A percentile compares a stretch with the other conserved stretches of the same genome.
Evolutionary conservation across 2,329 filamentous ascomycete genomes (phyloP).

Genomic region (Phialemoniopsis sp.): DNA sequence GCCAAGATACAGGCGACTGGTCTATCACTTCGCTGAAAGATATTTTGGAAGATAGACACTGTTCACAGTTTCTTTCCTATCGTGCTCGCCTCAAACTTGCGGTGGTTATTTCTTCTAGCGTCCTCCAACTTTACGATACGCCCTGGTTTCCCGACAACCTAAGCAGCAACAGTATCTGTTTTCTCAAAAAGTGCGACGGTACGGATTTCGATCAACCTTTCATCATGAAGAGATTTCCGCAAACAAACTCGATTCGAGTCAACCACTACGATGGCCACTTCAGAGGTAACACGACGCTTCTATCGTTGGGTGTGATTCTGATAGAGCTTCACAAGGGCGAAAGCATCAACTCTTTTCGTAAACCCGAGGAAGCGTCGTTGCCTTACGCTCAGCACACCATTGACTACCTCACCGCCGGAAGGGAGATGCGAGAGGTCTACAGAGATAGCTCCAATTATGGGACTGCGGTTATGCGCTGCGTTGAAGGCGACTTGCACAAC

Average conservation of each 20-base stretch:
- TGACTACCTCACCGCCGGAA: constrained; percentile 1
- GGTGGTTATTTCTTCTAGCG: constrained; percentile 10
- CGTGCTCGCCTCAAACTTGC: constrained; percentile 11
- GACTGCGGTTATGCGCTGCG: constrained; percentile 11
- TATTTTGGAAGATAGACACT: constrained; percentile 2
- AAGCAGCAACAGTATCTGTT: constrained; percentile 9
- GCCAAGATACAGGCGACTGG: background rate
- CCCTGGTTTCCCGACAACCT: constrained; percentile 12
- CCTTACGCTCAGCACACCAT: background rate
- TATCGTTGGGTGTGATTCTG: constrained; percentile 12
- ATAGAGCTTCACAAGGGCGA: constrained; percentile 12
- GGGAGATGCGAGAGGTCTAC: background rate
- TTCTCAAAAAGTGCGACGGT: constrained; percentile 6
- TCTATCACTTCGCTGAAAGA: constrained; percentile 7
- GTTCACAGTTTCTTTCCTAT: background rate
- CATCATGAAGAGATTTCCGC: constrained; percentile 1
- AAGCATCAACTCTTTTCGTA: constrained; percentile 2
- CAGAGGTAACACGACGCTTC: constrained; percentile 4
- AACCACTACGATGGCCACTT: background rate
- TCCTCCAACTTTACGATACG: constrained; percentile 16
- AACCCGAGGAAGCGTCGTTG: too few species aligned
- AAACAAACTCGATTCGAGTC: background rate
- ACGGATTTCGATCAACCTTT: constrained; percentile 1
- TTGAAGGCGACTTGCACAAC: constrained; percentile 6
- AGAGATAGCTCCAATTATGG: constrained; percentile 10